Base-by-base conservation (phyloP, 1,284 basidiomycete species). In the Sanghuangporus weigelae region DNA sequence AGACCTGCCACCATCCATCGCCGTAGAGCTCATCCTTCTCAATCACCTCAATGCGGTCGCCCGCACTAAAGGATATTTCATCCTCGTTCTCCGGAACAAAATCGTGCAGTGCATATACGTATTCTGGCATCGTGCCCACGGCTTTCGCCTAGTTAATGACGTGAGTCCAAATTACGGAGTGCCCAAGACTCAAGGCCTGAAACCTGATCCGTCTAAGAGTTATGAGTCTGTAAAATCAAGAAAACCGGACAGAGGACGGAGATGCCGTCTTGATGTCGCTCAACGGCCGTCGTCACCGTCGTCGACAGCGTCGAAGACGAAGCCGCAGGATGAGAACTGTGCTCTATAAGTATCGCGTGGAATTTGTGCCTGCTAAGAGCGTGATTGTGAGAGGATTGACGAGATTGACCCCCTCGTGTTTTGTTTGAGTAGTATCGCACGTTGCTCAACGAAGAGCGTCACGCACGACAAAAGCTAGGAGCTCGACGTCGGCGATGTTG, bases 1-100 rank as follows among this genome's bases (percentile, higher is more conserved):
- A 76, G 71, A 95, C 95, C 85, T 94, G 90, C 94, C 93, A 98
- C 96, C 96, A 99, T n/a, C 96, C 96, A 75, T 99, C 96, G 49
- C 87, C 86, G 73, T 95, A 99, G 63, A 87, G 79, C 68, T 99
- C 96, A 74, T 99, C 96, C 77, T 86, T 92, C 79, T 99, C 96
- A 49, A 98, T 68, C 50, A 99, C 87, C 71, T 92, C 85, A 71
- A 99, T 95, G 67, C 84, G 81, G 69, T 98, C 94, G 7, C 95
- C 96, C 2, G 89, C 88, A 63, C 79, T 81, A 75, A 99, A 98
- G 3, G 87, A 75, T 58, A 98, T 85, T 76, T 99, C 96, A 77
- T 99, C 96, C 59, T 93, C 90, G 74, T 98, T 88, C 76, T 99
- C 95, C 8, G 96, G 95, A 16, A 79, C 71, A 71, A 98, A 98